Percentiles rank a stretch among this genome's conserved stretches.
These are phyloP conservation scores for Fusarium algeriense DNA, from an alignment of 2,329 filamentous ascomycete genomes.

Conservation along the genomic window DNA sequence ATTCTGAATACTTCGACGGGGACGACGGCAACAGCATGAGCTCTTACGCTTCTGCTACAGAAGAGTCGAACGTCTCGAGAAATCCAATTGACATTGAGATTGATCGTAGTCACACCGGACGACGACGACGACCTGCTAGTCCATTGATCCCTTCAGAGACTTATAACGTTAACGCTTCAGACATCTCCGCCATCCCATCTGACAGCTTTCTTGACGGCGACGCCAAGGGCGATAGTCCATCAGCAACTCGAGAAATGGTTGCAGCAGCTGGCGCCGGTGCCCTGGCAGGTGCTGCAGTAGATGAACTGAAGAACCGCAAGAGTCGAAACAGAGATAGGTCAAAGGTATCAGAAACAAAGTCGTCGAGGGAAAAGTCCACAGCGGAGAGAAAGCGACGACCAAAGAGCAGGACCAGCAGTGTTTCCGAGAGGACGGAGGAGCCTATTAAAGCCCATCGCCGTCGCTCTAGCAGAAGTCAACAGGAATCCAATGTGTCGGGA, in stretches of 20 bases:
- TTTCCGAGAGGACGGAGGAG: constrained; percentile 62
- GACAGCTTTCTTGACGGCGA: constrained; percentile 72
- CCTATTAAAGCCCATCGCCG: constrained; percentile 61
- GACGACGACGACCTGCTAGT: constrained; percentile 73
- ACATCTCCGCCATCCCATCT: constrained; percentile 82
- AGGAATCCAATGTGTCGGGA: constrained; percentile 66
- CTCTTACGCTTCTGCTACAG: constrained; percentile 82
- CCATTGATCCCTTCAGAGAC: constrained; percentile 73
- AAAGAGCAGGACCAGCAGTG: constrained; percentile 65
- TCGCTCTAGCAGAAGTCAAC: constrained; percentile 64
- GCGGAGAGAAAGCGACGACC: constrained; percentile 59
- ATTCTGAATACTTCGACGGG: constrained; percentile 59
- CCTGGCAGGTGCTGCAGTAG: constrained; percentile 55
- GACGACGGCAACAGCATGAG: constrained; percentile 76
- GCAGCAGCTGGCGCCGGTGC: constrained; percentile 53
- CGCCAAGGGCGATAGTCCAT: constrained; percentile 57
- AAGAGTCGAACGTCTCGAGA: constrained; percentile 81
- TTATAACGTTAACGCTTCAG: constrained; percentile 78
- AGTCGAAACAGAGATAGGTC: constrained; percentile 59
- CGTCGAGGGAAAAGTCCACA: constrained; percentile 59
- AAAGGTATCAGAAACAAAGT: constrained; percentile 54
- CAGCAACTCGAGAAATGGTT: constrained; percentile 53
- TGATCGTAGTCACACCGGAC: constrained; percentile 63
- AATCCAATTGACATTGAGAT: constrained; percentile 93
- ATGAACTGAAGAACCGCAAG: constrained; percentile 60